Conservation (phyloP, 495 filamentous ascomycete species). For the Jackrogersella minutella region DNA sequence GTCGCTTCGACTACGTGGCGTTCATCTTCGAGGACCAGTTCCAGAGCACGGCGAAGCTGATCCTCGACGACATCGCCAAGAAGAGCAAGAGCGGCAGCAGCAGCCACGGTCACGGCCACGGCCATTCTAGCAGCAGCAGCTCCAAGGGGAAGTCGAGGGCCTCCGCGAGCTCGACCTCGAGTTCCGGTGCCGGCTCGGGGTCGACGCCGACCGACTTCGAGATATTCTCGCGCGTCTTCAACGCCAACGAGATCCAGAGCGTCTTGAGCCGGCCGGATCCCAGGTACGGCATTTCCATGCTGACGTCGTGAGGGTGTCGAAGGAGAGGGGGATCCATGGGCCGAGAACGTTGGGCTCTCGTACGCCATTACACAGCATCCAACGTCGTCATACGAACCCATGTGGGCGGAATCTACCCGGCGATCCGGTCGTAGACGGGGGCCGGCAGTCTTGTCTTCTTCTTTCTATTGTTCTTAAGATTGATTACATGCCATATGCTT, state of each 20-base stretch:
- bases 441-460: not conserved
- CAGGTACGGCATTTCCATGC: constrained; percentile 55
- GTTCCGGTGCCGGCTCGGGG: constrained; percentile 21
- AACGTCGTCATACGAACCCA: constrained; percentile 36
- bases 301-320: constrained; percentile 41
- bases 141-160: constrained; percentile 49
- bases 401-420: constrained; percentile 41
- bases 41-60: constrained; percentile 55
- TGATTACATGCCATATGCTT: constrained; percentile 1
- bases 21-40: constrained; percentile 70
- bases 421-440: constrained; percentile 23
- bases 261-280: constrained; percentile 55
- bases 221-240: constrained; percentile 55
- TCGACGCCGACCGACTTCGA: constrained; percentile 51
- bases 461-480: not conserved
- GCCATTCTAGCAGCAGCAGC: constrained; percentile 17
- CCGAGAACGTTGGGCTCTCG: constrained; percentile 16
- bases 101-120: constrained; percentile 21
- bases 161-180: constrained; percentile 39
- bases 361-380: constrained; percentile 43
- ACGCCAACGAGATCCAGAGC: constrained; percentile 49
- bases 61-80: constrained; percentile 57
- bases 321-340: not conserved
- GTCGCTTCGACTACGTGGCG: constrained; percentile 71
- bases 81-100: constrained; percentile 46